Evolutionary conservation across 352 stramenopile species (phyloP).

Genomic region (Phytophthora agathidicida): DNA sequence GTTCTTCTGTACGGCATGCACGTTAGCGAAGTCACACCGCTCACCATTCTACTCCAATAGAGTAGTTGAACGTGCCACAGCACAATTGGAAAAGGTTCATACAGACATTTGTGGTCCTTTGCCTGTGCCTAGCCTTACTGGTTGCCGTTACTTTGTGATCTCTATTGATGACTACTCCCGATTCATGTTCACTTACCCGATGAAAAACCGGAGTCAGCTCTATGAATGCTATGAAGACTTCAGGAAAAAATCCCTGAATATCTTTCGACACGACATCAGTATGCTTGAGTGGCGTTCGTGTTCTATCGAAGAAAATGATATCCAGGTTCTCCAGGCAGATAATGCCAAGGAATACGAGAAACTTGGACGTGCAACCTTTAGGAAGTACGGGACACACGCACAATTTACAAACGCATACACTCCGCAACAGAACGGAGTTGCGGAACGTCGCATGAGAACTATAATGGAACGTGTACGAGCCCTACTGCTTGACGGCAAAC

Average conservation of each 20-base stretch:
- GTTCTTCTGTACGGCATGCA: constrained; percentile 9
- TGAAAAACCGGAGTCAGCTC: constrained; percentile 8
- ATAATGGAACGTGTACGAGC: constrained; percentile 4
- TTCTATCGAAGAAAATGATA: not conserved
- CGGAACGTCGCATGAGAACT: too few relatives aligned
- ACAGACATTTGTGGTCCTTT: constrained; percentile 6
- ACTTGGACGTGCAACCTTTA: not conserved
- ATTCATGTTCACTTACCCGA: constrained; percentile 26
- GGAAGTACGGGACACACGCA: constrained; percentile 9
- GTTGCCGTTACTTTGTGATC: constrained; percentile 16
- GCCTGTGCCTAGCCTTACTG: constrained; percentile 6
- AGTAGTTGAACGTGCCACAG: constrained; percentile 4
- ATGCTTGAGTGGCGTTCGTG: not conserved
- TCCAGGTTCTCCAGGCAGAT: not conserved
- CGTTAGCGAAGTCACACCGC: constrained; percentile 6
- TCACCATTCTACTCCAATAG: constrained; percentile 14
- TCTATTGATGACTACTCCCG: constrained; percentile 20
- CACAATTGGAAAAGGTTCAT: constrained; percentile 6
- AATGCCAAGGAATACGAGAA: constrained; percentile 17
- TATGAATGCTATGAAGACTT: constrained; percentile 21
- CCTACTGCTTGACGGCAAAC: constrained; percentile 3
- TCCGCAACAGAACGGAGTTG: constrained; percentile 8
- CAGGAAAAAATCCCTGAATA: too few relatives aligned
- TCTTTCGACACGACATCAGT: too few relatives aligned
- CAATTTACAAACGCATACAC: constrained; percentile 17